Percentiles rank a stretch among this genome's conserved stretches.
Evolutionary conservation across 202 grass and related monocot species (phyloP).

Genomic region (Schoenoplectus tabernaemontani): DNA sequence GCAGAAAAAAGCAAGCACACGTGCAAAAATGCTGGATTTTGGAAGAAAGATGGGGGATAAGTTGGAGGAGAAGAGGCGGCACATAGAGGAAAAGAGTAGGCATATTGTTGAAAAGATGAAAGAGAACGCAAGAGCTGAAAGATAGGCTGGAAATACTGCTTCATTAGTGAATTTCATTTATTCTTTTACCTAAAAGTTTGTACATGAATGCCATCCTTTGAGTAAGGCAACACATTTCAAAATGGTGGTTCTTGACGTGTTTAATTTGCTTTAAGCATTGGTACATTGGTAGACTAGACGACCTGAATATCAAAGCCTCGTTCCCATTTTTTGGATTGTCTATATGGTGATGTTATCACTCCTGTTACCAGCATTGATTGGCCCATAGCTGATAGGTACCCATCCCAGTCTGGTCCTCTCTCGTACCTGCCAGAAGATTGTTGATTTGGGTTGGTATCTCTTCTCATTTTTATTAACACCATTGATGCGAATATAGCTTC

Average conservation of each 20-base stretch:
- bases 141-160: not conserved
- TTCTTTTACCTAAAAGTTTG: not conserved
- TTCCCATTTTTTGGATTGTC: not conserved
- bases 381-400: too few relatives aligned
- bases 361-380: not conserved
- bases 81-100: slow-evolving; percentile 50
- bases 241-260: not conserved
- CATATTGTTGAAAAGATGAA: slow-evolving; percentile 59
- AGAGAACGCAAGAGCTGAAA: slow-evolving; percentile 41
- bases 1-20: slow-evolving; percentile 33
- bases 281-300: not conserved
- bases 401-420: not conserved
- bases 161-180: slow-evolving; percentile 11
- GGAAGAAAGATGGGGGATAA: slow-evolving; percentile 63
- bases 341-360: not conserved
- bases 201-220: slow-evolving; percentile 6
- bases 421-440: not conserved
- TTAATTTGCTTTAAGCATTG: not conserved
- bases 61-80: slow-evolving; percentile 60
- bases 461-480: too few relatives aligned
- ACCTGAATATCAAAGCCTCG: not conserved
- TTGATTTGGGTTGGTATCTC: not conserved
- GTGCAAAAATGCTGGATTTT: slow-evolving; percentile 49
- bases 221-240: not conserved
- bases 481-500: too few relatives aligned